Conservation (phyloP, 2,329 filamentous ascomycete genomes). For the Coniella lustricola region DNA sequence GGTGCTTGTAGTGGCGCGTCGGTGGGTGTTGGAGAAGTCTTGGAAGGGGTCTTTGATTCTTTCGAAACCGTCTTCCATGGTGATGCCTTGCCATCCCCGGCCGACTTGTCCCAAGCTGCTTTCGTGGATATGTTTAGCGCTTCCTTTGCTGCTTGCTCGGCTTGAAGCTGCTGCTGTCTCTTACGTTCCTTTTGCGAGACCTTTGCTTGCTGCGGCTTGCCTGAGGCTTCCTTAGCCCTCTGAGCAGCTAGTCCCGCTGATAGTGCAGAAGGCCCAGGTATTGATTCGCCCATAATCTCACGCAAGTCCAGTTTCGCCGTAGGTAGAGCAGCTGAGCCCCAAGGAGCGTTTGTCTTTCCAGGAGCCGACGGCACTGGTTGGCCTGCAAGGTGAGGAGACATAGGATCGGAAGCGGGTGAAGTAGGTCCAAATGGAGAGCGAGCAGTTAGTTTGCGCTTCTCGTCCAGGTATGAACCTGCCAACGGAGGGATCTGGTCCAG, state of each 20-base stretch:
- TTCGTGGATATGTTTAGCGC: conserved; percentile 26
- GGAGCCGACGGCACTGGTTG: conserved; percentile 10
- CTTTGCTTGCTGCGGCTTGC: conserved; percentile 44
- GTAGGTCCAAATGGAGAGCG: conserved; percentile 2
- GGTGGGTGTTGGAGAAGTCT: conserved; percentile 38
- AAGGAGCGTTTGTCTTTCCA: conserved; percentile 33
- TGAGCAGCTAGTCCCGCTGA: conserved; percentile 49
- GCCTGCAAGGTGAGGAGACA: conserved; percentile 5
- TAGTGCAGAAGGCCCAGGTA: conserved; percentile 42
- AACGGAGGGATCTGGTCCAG: conserved; percentile 26
- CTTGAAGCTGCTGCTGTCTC: conserved; percentile 65
- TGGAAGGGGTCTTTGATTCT: conserved; percentile 42
- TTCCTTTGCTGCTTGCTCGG: conserved; percentile 37
- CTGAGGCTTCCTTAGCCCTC: conserved; percentile 32
- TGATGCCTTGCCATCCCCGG: conserved; percentile 33
- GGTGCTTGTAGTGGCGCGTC: conserved; percentile 24
- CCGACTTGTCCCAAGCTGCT: conserved; percentile 39
- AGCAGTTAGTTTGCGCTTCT: conserved; percentile 29
- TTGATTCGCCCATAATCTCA: conserved; percentile 63
- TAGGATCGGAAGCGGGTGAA: conserved; percentile 13
- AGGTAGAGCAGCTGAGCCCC: conserved; percentile 44
- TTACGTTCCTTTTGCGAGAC: conserved; percentile 92
- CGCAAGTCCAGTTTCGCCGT: conserved; percentile 64
- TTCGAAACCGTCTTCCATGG: conserved; percentile 61
- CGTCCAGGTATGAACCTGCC: conserved; percentile 31